Evolutionary conservation across 192 early-diverging fungal species (phyloP).

Genomic region (Chytriomyces sp.): DNA sequence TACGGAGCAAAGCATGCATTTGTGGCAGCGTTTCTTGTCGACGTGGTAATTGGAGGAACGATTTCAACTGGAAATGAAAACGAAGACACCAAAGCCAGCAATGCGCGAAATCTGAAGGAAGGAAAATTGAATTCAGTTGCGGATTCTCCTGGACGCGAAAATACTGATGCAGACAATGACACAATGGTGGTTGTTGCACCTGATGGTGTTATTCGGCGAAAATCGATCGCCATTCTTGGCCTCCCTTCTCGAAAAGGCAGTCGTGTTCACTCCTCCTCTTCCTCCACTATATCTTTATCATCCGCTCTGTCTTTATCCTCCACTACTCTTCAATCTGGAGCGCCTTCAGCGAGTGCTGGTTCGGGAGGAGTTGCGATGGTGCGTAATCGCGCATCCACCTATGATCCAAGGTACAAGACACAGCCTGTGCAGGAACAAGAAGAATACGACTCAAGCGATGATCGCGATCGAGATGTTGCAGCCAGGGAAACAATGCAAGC

Average conservation of each 20-base stretch:
- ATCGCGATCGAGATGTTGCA: slow-evolving; percentile 17
- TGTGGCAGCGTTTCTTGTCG: slow-evolving; percentile 29
- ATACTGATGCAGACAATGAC: neutral
- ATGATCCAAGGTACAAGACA: neutral
- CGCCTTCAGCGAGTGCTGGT: neutral
- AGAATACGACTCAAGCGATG: slow-evolving; percentile 11
- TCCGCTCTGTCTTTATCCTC: neutral
- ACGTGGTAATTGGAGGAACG: slow-evolving; percentile 36
- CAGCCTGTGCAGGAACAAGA: neutral
- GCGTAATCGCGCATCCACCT: neutral
- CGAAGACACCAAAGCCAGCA: neutral
- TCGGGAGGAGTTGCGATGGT: neutral
- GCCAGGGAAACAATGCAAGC: slow-evolving; percentile 22
- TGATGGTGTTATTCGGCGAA: slow-evolving; percentile 28
- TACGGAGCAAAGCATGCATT: slow-evolving; percentile 33
- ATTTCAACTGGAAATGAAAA: neutral
- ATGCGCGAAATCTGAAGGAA: neutral
- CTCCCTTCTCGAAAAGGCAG: neutral
- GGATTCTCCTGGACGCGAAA: neutral
- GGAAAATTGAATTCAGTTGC: neutral
- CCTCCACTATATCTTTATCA: too few relatives aligned
- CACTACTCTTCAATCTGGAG: neutral
- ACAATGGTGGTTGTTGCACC: slow-evolving; percentile 22
- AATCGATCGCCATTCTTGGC: slow-evolving; percentile 13
- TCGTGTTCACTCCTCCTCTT: neutral